Conservation (phyloP, 495 filamentous ascomycete genomes). For the Aspergillus kassunensis region DNA sequence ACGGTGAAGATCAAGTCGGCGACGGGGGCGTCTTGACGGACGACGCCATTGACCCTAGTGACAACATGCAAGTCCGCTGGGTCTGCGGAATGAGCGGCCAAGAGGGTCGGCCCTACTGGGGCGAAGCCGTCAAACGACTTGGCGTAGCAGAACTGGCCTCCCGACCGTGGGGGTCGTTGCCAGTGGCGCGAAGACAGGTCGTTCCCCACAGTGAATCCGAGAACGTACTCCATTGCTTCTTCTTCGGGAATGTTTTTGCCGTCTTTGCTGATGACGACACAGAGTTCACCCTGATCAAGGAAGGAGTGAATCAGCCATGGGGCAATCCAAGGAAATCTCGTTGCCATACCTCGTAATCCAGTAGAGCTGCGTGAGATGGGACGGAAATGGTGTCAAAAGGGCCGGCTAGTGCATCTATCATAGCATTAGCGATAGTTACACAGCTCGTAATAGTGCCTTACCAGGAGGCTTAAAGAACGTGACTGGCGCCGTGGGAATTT, state of each 20-base stretch:
- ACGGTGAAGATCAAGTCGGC: slow-evolving; percentile 33
- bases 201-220: neutral
- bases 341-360: neutral
- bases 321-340: no score
- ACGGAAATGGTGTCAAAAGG: neutral
- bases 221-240: neutral
- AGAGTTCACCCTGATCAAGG: neutral
- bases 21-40: slow-evolving; percentile 27
- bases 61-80: no score
- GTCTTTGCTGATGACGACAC: neutral
- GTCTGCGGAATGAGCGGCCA: no score
- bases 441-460: no score
- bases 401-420: neutral
- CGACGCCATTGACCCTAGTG: no score
- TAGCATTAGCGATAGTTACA: no score
- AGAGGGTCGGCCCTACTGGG: neutral
- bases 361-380: neutral
- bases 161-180: neutral
- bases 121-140: neutral
- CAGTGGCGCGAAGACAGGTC: neutral
- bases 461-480: no score
- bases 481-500: no score
- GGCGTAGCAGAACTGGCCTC: neutral
- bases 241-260: neutral
- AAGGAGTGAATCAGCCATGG: no score